These are phyloP conservation scores for Pseudopyrenochaeta lycopersici DNA, from an alignment of 2,329 filamentous ascomycete species.

Conservation along the genomic window DNA sequence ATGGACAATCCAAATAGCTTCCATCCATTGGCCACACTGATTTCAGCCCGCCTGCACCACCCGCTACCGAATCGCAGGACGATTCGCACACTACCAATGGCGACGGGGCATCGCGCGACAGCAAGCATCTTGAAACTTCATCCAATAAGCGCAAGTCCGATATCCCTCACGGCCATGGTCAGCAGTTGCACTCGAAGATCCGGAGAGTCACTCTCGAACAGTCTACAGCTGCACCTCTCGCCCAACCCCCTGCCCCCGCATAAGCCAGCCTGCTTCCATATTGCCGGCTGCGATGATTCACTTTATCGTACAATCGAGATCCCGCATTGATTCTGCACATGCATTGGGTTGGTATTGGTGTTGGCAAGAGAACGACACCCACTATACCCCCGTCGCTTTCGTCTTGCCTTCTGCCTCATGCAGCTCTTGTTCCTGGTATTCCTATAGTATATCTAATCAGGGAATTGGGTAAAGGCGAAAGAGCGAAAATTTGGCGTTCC, in stretches of 20 bases:
- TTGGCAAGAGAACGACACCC: slow-evolving; percentile 21
- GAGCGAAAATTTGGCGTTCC: slow-evolving; percentile 16
- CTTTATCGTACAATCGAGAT: slow-evolving; percentile 6
- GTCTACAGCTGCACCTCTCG: slow-evolving; percentile 18
- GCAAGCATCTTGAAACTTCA: slow-evolving; percentile 3
- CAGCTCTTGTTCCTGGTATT: not conserved
- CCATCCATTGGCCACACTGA: too few species aligned
- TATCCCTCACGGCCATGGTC: slow-evolving; percentile 9
- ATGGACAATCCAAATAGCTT: too few species aligned
- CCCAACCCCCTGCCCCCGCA: slow-evolving; percentile 19
- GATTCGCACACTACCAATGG: slow-evolving; percentile 10
- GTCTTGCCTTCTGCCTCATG: slow-evolving; percentile 7
- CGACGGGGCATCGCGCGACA: not conserved
- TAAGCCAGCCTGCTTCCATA: slow-evolving; percentile 8
- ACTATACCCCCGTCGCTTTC: slow-evolving; percentile 28
- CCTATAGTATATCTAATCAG: slow-evolving; percentile 1
- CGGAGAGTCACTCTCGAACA: slow-evolving; percentile 20
- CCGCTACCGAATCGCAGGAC: slow-evolving; percentile 6
- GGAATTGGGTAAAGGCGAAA: slow-evolving; percentile 6
- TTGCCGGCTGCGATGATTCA: slow-evolving; percentile 3
- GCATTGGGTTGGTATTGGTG: slow-evolving; percentile 29
- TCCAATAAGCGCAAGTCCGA: slow-evolving; percentile 32
- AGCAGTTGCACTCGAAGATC: slow-evolving; percentile 18
- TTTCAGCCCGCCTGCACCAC: slow-evolving; percentile 2
- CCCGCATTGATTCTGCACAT: slow-evolving; percentile 20